Conservation (phyloP, 1,284 basidiomycete genomes). For the Moesziomyces sp. region DNA sequence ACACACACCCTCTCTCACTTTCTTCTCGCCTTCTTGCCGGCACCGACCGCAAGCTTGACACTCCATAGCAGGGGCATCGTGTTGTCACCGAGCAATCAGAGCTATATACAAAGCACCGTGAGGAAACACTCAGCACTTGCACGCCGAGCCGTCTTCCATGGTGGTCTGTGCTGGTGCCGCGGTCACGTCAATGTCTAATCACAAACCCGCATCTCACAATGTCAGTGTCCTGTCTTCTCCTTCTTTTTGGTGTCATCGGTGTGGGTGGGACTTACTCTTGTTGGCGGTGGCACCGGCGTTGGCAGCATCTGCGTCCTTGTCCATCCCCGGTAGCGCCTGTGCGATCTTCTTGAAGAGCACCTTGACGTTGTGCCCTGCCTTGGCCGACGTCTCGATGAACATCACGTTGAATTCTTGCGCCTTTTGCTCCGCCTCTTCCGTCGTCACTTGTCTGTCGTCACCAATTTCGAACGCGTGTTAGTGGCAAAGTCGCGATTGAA, state of each 20-base stretch:
- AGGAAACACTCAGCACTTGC: constrained; percentile 37
- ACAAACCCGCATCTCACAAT: not conserved
- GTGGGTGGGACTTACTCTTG: constrained; percentile 36
- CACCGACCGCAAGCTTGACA: no score
- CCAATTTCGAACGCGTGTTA: not conserved
- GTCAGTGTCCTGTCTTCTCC: no score
- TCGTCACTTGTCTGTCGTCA: constrained; percentile 83
- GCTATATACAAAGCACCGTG: not conserved
- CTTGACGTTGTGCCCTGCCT: constrained; percentile 99
- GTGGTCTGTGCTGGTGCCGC: constrained; percentile 51
- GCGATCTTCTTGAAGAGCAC: constrained; percentile 99
- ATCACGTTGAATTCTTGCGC: constrained; percentile 93
- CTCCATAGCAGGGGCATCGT: no score
- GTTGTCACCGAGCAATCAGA: no score
- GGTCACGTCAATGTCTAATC: constrained; percentile 54
- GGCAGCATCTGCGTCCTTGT: constrained; percentile 78
- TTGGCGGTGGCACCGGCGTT: constrained; percentile 38
- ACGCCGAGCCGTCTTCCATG: constrained; percentile 55
- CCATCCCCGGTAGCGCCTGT: constrained; percentile 95
- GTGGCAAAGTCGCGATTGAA: constrained; percentile 1
- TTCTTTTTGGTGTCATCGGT: no score
- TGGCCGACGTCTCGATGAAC: constrained; percentile 99
- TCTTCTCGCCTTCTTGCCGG: no score
- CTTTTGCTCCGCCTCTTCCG: constrained; percentile 94
- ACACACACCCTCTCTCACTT: no score